Percentiles rank a stretch among this genome's conserved stretches.
Conservation (phyloP, 768 basidiomycete species). For the Hygrophoropsis aurantiaca region DNA sequence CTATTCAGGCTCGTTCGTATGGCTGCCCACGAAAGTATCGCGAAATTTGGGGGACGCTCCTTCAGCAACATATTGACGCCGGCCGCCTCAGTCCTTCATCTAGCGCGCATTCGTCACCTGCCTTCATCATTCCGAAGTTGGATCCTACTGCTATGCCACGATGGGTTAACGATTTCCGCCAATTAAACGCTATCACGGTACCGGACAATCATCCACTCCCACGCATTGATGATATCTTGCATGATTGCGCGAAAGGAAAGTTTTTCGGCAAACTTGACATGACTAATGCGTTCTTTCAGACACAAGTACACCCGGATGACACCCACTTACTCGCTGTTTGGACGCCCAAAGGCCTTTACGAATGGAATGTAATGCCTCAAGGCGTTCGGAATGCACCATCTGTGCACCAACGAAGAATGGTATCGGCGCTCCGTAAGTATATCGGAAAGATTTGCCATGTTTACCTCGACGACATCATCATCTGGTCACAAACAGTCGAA, state of each 20-base stretch:
- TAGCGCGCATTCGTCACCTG: too few species aligned
- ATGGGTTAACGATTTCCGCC: conserved; percentile 6
- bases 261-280: conserved; percentile 39
- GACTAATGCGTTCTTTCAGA: conserved; percentile 44
- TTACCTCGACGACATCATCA: conserved; percentile 23
- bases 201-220: conserved; percentile 18
- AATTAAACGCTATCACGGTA: conserved; percentile 21
- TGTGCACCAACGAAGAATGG: conserved; percentile 15
- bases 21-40: too few species aligned
- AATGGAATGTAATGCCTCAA: conserved; percentile 29
- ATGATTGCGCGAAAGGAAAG: conserved; percentile 29
- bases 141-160: conserved; percentile 5
- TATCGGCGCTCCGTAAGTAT: conserved; percentile 7
- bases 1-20: too few species aligned
- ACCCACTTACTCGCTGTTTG: conserved; percentile 34
- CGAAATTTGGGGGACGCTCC: too few species aligned
- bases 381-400: conserved; percentile 13
- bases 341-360: conserved; percentile 38
- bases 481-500: conserved; percentile 23
- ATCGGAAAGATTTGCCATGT: conserved; percentile 17
- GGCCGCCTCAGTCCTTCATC: too few species aligned
- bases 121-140: conserved; percentile 8
- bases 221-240: conserved; percentile 14
- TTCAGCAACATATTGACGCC: too few species aligned
- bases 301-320: conserved; percentile 23